Conservation (phyloP, 768 basidiomycete genomes). For the Lepiota venenata region DNA sequence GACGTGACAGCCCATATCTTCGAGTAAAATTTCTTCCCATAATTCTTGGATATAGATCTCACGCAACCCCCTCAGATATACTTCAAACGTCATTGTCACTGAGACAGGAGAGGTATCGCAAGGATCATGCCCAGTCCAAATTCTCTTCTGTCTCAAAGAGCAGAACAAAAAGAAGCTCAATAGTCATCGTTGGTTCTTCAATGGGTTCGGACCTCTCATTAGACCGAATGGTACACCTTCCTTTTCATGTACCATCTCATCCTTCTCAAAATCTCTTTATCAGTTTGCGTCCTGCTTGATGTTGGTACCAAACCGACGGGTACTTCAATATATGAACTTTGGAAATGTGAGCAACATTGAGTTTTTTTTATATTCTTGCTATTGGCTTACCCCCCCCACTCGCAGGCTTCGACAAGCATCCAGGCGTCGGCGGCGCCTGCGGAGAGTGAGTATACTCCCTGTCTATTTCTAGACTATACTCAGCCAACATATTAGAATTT, state of each 20-base stretch:
- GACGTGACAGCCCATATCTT: conserved; percentile 94
- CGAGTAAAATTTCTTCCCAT: conserved; percentile 49
- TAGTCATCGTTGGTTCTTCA: conserved; percentile 97
- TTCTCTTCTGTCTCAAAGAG: conserved; percentile 90
- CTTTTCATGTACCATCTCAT: conserved; percentile 4
- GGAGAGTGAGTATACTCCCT: conserved; percentile 62
- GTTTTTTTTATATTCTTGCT: conserved; percentile 6
- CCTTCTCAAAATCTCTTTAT: conserved; percentile 5
- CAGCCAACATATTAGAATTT: conserved; percentile 47
- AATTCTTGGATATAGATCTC: neutral
- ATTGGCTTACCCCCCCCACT: neutral
- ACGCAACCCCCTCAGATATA: conserved; percentile 53
- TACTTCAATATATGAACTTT: conserved; percentile 93
- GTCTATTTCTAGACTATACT: neutral
- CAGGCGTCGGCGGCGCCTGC: conserved; percentile 90
- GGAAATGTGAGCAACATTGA: conserved; percentile 73
- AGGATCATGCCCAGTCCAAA: conserved; percentile 77
- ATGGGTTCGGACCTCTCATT: conserved; percentile 87
- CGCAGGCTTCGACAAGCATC: conserved; percentile 73
- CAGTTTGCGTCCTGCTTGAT: conserved; percentile 88
- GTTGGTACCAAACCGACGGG: conserved; percentile 95
- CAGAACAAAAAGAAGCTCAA: conserved; percentile 98
- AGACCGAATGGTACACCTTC: conserved; percentile 65
- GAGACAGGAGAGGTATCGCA: conserved; percentile 77
- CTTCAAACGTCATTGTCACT: conserved; percentile 73